phyloP scores from a whole-genome alignment of 23 red algal genomes.

The Chondrus crispus region DNA sequence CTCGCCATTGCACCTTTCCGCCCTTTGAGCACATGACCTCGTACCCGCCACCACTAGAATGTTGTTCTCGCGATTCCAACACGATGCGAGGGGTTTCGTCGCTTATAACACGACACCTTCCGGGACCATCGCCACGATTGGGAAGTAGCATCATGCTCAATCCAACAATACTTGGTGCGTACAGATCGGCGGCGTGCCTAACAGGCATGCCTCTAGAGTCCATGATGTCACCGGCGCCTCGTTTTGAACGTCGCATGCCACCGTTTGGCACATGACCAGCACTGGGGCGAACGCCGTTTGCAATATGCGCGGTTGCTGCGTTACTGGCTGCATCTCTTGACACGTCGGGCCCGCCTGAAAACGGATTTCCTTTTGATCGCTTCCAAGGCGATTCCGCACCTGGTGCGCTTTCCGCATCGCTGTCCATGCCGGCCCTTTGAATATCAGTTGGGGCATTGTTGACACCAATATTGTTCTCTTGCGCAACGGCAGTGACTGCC shows the following conservation, averaged over 20 bases:
- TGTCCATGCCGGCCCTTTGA: not conserved
- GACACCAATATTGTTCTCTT: not conserved
- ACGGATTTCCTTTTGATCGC: not conserved
- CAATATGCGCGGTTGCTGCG: not conserved
- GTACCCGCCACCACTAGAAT: constrained; percentile 53
- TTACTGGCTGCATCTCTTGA: not conserved
- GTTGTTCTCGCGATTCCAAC: constrained; percentile 57
- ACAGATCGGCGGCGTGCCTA: constrained; percentile 31
- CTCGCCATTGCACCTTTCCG: constrained; percentile 53
- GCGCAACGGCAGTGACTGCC: constrained; percentile 15
- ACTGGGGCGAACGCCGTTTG: not conserved
- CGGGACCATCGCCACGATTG: constrained; percentile 29
- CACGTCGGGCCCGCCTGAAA: not conserved
- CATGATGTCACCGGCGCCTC: not conserved
- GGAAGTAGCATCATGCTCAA: constrained; percentile 73
- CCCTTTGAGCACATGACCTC: constrained; percentile 49
- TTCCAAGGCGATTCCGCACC: not conserved
- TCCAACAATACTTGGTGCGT: constrained; percentile 63
- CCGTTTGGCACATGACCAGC: not conserved
- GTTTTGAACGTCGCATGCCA: not conserved
- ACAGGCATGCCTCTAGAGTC: constrained; percentile 14
- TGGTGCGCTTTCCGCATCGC: not conserved
- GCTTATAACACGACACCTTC: constrained; percentile 66
- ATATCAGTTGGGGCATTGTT: not conserved
- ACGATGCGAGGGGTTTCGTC: constrained; percentile 27